These are phyloP conservation scores for Leptographium lundbergii DNA, from an alignment of 2,329 filamentous ascomycete genomes.

Conservation along the genomic window DNA sequence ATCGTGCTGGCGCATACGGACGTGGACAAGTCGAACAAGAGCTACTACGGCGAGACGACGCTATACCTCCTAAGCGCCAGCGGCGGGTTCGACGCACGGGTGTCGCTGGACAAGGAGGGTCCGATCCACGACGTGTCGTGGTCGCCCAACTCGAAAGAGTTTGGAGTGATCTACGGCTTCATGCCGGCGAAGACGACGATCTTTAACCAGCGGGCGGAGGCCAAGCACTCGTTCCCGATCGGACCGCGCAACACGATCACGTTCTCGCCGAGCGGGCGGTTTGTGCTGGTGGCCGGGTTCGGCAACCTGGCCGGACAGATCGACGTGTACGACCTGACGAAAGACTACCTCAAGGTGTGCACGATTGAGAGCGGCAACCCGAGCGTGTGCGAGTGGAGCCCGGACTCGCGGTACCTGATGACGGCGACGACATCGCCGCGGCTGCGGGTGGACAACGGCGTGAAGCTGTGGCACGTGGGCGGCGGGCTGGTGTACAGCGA, in stretches of 20 bases:
- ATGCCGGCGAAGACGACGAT: conserved; percentile 99
- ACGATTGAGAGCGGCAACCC: conserved; percentile 94
- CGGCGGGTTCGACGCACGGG: conserved; percentile 82
- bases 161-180: conserved; percentile 93
- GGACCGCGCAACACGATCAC: conserved; percentile 86
- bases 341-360: conserved; percentile 82
- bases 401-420: conserved; percentile 88
- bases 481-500: conserved; percentile 89
- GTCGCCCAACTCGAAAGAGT: conserved; percentile 96
- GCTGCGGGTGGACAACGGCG: conserved; percentile 89
- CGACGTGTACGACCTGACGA: conserved; percentile 92
- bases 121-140: conserved; percentile 94
- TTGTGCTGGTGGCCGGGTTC: conserved; percentile 89
- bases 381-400: conserved; percentile 94
- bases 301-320: conserved; percentile 96
- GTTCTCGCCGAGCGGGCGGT: conserved; percentile 88
- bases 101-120: conserved; percentile 89
- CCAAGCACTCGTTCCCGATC: conserved; percentile 75
- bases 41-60: conserved; percentile 97
- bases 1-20: conserved; percentile 96
- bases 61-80: conserved; percentile 89
- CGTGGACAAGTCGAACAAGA: conserved; percentile 96
- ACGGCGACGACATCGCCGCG: conserved; percentile 96
- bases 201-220: conserved; percentile 79
- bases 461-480: conserved; percentile 87